Evolutionary conservation across 768 basidiomycete genomes (phyloP), one percentile per base, ranked within the genome.

Genomic region (Hebeloma cylindrosporum): DNA sequence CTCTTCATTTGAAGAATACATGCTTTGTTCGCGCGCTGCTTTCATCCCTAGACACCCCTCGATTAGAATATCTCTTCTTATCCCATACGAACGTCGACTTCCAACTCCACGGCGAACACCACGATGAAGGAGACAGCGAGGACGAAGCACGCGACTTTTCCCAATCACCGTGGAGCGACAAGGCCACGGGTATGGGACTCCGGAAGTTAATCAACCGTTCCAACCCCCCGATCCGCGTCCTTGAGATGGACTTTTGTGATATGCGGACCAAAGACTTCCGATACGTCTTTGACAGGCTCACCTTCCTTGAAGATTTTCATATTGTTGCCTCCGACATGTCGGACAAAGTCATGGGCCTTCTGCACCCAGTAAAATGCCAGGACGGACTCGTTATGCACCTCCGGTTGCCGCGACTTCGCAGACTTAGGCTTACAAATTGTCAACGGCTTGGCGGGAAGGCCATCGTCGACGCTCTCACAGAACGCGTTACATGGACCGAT

Each of bases 241-340:
- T 89, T 17, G 77, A 83, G 58, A 89, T 90, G 87, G 82, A 89
- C 55, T 85, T 82, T 53, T 82, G 83, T 41, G 88, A 89, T 64
- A 82, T 88, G 79, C 82, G 86, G 33, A 89, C 86, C 23, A 89
- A 88, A 65, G 88, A 90, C 58, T 90, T 90, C 58, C 60, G 56
- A 22, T 86, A 80, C 66, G 68, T 80, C 36, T 89, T 89, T 51
- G 77, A 80, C 45, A 68, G 72, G 27, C 65, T 86, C 9, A 58
- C 60, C 0, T 47, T 61, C 25, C 66, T 90, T 35, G 75, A 77
- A 53, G 75, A 80, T 37, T 90, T 90, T 61, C 72, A 75, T 35
- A 88, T 90, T 53, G 80, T 83, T 43, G 87, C 83, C 17, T 88
- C 85, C 7, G 88, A 90, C 61, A 85, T 89, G 87, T 85, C 85